These are phyloP conservation scores for Globisporangium middletonii DNA, from an alignment of 352 stramenopile genomes.

Conservation along the genomic window DNA sequence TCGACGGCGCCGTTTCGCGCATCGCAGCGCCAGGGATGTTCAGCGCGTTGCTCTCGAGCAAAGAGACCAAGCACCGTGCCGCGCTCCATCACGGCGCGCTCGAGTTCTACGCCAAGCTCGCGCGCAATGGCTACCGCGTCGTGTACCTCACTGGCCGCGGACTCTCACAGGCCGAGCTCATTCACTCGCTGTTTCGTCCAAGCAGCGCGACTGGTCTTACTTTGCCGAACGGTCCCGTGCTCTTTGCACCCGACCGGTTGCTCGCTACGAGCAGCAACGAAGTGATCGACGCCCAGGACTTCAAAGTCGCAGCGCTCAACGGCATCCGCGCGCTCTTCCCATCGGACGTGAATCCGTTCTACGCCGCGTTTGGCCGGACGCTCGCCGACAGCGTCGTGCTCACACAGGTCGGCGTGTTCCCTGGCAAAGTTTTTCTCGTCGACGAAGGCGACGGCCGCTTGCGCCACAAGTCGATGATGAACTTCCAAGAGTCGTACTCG, in stretches of 20 bases:
- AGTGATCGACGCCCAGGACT: conserved; percentile 40
- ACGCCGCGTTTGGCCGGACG: conserved; percentile 72
- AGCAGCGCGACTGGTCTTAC: conserved; percentile 9
- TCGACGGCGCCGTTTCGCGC: conserved; percentile 73
- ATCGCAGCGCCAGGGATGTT: conserved; percentile 27
- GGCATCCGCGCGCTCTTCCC: conserved; percentile 66
- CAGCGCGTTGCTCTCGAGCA: conserved; percentile 23
- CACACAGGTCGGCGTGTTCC: conserved; percentile 68
- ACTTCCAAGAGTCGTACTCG: conserved; percentile 61
- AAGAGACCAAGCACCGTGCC: conserved; percentile 34
- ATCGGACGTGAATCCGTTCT: conserved; percentile 74
- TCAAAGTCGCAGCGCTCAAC: conserved; percentile 63
- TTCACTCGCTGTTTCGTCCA: conserved; percentile 23
- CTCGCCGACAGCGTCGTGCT: conserved; percentile 51
- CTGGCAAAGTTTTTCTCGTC: conserved; percentile 69
- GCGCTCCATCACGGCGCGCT: conserved; percentile 54
- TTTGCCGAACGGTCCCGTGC: conserved; percentile 66
- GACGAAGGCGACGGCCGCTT: conserved; percentile 47
- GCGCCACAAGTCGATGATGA: conserved; percentile 53
- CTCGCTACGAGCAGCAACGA: conserved; percentile 37
- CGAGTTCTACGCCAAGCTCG: conserved; percentile 66
- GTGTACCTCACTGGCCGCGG: conserved; percentile 77
- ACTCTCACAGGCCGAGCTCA: conserved; percentile 45
- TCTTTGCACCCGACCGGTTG: conserved; percentile 59
- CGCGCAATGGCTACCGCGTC: conserved; percentile 65